Conservation (phyloP, 1,284 basidiomycete species). For the Pyrrhoderma lamaoense region DNA sequence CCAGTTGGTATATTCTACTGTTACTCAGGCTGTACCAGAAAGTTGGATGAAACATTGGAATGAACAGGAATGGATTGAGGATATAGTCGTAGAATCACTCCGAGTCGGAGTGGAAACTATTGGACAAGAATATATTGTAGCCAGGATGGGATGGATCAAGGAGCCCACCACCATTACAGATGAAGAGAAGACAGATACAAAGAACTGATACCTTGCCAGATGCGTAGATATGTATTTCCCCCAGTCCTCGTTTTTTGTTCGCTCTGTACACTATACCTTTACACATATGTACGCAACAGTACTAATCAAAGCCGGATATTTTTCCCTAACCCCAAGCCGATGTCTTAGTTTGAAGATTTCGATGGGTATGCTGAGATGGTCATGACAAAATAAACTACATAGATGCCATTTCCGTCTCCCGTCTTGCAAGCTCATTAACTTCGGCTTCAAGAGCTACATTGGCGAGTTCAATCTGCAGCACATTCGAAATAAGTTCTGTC, state of each 20-base stretch:
- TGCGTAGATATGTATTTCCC: neutral
- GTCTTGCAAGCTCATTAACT: slow-evolving; percentile 32
- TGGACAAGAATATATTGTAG: slow-evolving; percentile 81
- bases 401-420: slow-evolving; percentile 24
- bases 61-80: slow-evolving; percentile 93
- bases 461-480: slow-evolving; percentile 89
- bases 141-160: slow-evolving; percentile 69
- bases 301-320: too few species aligned
- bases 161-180: slow-evolving; percentile 16
- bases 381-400: slow-evolving; percentile 7
- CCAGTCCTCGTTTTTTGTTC: neutral
- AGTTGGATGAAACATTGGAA: slow-evolving; percentile 86
- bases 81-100: slow-evolving; percentile 79
- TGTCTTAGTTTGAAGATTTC: too few species aligned
- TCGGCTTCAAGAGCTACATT: slow-evolving; percentile 78
- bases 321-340: too few species aligned
- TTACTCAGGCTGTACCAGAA: slow-evolving; percentile 75
- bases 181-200: slow-evolving; percentile 7
- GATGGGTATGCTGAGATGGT: too few species aligned
- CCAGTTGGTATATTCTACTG: slow-evolving; percentile 63
- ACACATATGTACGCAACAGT: neutral
- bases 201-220: neutral
- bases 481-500: slow-evolving; percentile 83
- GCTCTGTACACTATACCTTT: slow-evolving; percentile 1
- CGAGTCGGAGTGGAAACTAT: slow-evolving; percentile 77